A percentile compares a stretch with the other conserved stretches of the same genome.
Conservation (phyloP, 2,329 filamentous ascomycete species). For the Fusarium devonianum region DNA sequence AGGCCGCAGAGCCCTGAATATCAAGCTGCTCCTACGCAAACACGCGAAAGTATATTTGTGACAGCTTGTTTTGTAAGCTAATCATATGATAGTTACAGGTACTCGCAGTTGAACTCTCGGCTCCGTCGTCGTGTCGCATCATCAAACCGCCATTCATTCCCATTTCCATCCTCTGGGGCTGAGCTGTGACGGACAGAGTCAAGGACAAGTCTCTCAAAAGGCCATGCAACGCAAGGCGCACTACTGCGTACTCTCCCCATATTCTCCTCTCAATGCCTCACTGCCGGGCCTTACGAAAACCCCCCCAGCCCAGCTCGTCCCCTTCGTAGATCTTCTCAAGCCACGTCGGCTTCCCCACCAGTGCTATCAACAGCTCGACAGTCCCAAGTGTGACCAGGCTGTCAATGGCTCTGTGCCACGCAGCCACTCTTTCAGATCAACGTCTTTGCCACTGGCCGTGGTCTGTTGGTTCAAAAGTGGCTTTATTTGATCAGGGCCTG, state of each 20-base stretch:
- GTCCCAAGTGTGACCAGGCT: not conserved
- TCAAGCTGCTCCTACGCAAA: constrained; percentile 15
- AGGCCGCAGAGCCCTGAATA: constrained; percentile 21
- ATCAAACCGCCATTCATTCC: constrained; percentile 2
- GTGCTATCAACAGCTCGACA: not conserved
- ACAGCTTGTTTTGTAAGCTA: constrained; percentile 4
- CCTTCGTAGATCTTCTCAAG: constrained; percentile 2
- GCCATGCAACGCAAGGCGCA: constrained; percentile 6
- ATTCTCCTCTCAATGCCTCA: constrained; percentile 19
- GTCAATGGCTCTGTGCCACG: constrained; percentile 3
- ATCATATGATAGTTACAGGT: constrained; percentile 8
- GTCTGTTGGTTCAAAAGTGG: constrained; percentile 11
- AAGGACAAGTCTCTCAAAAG: constrained; percentile 8
- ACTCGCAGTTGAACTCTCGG: constrained; percentile 6
- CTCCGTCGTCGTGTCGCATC: constrained; percentile 1
- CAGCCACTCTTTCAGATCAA: constrained; percentile 7
- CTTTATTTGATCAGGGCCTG: constrained; percentile 13
- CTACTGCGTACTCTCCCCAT: constrained; percentile 19
- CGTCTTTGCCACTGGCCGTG: constrained; percentile 10
- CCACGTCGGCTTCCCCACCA: constrained; percentile 12
- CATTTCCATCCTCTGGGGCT: not conserved
- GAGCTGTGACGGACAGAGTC: constrained; percentile 8
- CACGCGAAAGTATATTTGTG: constrained; percentile 1
- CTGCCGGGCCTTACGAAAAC: constrained; percentile 6
- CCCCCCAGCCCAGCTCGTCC: not conserved